Base-by-base conservation (phyloP, 768 basidiomycete species). In the Heimioporus sp. region DNA sequence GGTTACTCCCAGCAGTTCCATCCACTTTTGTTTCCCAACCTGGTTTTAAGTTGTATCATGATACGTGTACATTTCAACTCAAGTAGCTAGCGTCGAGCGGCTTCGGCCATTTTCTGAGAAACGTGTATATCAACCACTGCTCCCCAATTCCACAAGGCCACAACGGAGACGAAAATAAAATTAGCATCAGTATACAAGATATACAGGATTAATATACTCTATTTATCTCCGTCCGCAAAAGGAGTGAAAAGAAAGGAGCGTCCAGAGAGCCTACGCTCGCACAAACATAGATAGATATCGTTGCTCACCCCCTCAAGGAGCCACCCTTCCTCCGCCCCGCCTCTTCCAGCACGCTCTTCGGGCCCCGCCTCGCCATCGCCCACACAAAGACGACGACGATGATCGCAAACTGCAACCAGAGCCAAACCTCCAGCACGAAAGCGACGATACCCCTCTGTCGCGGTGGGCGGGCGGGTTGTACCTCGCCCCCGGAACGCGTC, bases 321-420 rank as follows among this genome's bases (percentile, higher is more conserved):
- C 51, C 49, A 5, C 57, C 61, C 56, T 63, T 68, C 56, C 59
- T 63, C 45, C 56, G 56, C 43, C 73, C 69, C 8, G 73, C 73
- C 51, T 82, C 78, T 35, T 72, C 73, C 51, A 90, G 59, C 30
- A 92, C 80, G 48, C 78, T 77, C 71, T 83, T 85, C 7, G 90
- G 90, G 3, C 91, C 90, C 17, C 81, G 76, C 68, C 76, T 82
- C 52, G 88, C 87, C 84, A 91, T 87, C 32, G 87, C 81, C 78
- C 82, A 90, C 48, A 93, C 65, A 67, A 92, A 92, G 47, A 91
- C 83, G 38, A 85, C 49, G 31, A 92, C 76, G 56, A 93, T 82
- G 54, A 91, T 75, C 9, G 67, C 73, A 62, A 92, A 91, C 67
- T 93, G 91, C 53, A 91, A 65, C 88, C 90, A 90, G 56, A 92